Evolutionary conservation across 2,329 filamentous ascomycete genomes (phyloP), one percentile per base, ranked within the genome.

Genomic region (Neofusicoccum ribis): DNA sequence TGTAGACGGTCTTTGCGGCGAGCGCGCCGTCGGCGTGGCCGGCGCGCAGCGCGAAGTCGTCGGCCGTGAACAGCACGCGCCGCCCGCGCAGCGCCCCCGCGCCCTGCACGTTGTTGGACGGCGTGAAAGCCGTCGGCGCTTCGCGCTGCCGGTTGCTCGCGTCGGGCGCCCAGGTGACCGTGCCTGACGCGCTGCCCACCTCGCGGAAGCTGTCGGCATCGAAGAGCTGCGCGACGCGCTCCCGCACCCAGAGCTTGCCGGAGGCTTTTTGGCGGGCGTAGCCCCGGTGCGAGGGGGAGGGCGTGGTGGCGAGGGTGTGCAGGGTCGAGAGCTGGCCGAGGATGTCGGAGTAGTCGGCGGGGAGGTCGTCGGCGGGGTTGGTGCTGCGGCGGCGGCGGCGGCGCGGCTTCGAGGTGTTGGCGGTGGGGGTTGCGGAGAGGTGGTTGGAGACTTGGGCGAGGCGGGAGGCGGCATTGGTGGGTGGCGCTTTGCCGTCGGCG

Each of bases 161-260:
- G 65, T 82, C 75, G 58, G 83, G 80, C 67, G 80, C 83, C 86
- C 87, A 89, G 51, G 76, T 79, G 9, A 88, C 86, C 0, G 83
- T 85, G 4, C 87, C 87, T 2, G 84, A 84, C 0, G 87, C 80
- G 49, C 84, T 86, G 0, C 87, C 87, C 6, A 89, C 82, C 73
- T 89, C 87, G 17, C 80, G 78, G 68, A 88, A 88, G 27, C 79
- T 84, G 2, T 79, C 82, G 2, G 76, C 69, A 65, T 89, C 86
- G 11, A 89, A 78, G n/a, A 89, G 77, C 37, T 82, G 77, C 5
- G 85, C 79, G 17, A 89, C 84, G 2, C 87, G 79, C 70, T 89
- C 86, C 23, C 86, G 82, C 0, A 89, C 86, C 86, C 86, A 89
- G 17, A 89, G 79, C 72, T 89, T 89, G 1, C 87, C 87, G 3